Conservation (phyloP, 352 stramenopile genomes). For the Pythium aquatile region DNA sequence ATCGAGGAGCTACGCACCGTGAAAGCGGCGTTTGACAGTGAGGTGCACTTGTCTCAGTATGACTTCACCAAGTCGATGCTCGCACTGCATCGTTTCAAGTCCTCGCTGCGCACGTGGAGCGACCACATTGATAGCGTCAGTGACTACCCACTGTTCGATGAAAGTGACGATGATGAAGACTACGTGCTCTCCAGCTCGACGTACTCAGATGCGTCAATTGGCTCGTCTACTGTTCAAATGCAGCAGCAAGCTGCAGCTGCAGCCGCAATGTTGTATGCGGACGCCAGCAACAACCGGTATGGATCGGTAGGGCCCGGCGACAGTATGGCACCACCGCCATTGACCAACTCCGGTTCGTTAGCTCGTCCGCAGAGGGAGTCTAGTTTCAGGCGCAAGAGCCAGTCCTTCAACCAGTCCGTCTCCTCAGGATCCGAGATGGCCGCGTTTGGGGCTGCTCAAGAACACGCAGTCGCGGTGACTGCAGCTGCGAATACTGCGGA, state of each 20-base stretch:
- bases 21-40: slow-evolving; percentile 61
- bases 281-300: slow-evolving; percentile 2
- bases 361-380: slow-evolving; percentile 22
- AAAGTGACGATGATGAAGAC: slow-evolving; percentile 48
- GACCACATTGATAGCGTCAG: slow-evolving; percentile 79
- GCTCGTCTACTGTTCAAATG: slow-evolving; percentile 20
- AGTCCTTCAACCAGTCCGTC: slow-evolving; percentile 16
- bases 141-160: slow-evolving; percentile 77
- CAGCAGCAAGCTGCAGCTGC: slow-evolving; percentile 16
- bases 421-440: slow-evolving; percentile 13
- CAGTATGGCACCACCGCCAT: neutral
- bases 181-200: slow-evolving; percentile 56
- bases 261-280: neutral
- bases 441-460: slow-evolving; percentile 12
- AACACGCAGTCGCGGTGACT: slow-evolving; percentile 12
- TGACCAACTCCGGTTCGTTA: slow-evolving; percentile 9
- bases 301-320: neutral
- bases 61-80: slow-evolving; percentile 79
- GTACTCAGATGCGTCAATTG: slow-evolving; percentile 50
- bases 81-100: slow-evolving; percentile 68
- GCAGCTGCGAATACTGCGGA: slow-evolving; percentile 8
- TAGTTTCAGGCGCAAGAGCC: slow-evolving; percentile 24
- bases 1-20: slow-evolving; percentile 74
- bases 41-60: slow-evolving; percentile 67
- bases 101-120: slow-evolving; percentile 61